Base-by-base conservation (phyloP, 2,329 filamentous ascomycete genomes). In the Allantophomopsis lycopodina region DNA sequence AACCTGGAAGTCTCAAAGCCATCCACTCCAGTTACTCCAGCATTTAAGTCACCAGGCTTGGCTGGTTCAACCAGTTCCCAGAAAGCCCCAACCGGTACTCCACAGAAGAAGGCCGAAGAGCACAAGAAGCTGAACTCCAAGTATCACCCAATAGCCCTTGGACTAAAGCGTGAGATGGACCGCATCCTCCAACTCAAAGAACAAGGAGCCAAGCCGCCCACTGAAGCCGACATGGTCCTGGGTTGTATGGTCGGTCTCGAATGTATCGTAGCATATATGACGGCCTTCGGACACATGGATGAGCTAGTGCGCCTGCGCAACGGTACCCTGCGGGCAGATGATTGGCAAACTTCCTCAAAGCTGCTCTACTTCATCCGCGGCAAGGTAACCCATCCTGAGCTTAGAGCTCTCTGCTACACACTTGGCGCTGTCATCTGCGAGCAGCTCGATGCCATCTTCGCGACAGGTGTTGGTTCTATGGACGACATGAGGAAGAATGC, bases 361-460 rank as follows among this genome's bases (percentile, higher is more conserved):
- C 66, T 68, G 40, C 65, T 65, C 59, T 55, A 58, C 20, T 64
- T 62, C 35, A 59, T 68, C 20, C 55, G 53, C 42, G 55, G 54
- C 39, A 57, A 57, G 31, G 60, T 59, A 15, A 47, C 48, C 16
- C 47, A 60, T 39, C 58, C 59, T 5, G 57, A 58, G 18, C 53
- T 69, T 12, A 50, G 62, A 40, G 62, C 60, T 21, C 54, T 69
- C n/a, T 62, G 59, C 37, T 48, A 57, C 15, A 55, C 68, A 21
- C 53, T 69, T 13, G 64, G 63, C 13, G 65, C 64, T 10, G 53
- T 68, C 2, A 64, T 60, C 32, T 63, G 61, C 32, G 62, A 66
- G 44, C 51, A 60, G 20, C 61, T 68, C 10, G 60, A 65, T 46
- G 53, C 57, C 61, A 65, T 42, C 57, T 62, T 14, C 55, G 66